These are phyloP conservation scores for Davidsoniella virescens DNA, from an alignment of 2,329 filamentous ascomycete genomes.

Conservation along the genomic window DNA sequence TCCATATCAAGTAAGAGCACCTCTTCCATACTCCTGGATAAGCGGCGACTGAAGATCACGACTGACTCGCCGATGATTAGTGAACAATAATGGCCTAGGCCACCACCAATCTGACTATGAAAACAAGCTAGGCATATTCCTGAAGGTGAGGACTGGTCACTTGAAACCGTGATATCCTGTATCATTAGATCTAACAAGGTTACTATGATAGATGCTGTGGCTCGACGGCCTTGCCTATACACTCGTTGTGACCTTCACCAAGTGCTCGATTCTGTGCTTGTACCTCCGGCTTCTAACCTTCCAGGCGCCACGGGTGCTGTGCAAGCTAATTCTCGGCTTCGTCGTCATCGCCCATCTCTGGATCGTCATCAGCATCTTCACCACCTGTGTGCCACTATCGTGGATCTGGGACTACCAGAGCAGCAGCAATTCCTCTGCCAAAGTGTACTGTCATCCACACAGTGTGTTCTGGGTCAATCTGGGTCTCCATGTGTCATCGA, in stretches of 20 bases:
- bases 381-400: slow-evolving; percentile 15
- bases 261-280: slow-evolving; percentile 16
- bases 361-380: slow-evolving; percentile 15
- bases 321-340: slow-evolving; percentile 14
- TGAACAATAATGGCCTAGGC: slow-evolving; percentile 10
- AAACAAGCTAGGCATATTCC: slow-evolving; percentile 5
- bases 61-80: slow-evolving; percentile 1
- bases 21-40: too few species aligned
- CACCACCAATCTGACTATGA: background rate
- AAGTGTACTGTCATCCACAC: slow-evolving; percentile 11
- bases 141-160: slow-evolving; percentile 4
- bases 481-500: slow-evolving; percentile 18
- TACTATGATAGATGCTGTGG: slow-evolving; percentile 4
- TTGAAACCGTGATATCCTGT: background rate
- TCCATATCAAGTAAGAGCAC: slow-evolving; percentile 12
- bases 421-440: background rate
- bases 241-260: slow-evolving; percentile 15
- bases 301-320: slow-evolving; percentile 12
- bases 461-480: slow-evolving; percentile 19
- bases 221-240: slow-evolving; percentile 14
- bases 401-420: slow-evolving; percentile 13
- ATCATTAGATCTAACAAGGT: background rate
- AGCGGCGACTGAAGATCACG: background rate
- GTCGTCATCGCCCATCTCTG: slow-evolving; percentile 15
- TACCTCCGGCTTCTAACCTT: slow-evolving; percentile 18